phyloP scores from a whole-genome alignment of 768 basidiomycete species.

The Tephrocybe sp. region DNA sequence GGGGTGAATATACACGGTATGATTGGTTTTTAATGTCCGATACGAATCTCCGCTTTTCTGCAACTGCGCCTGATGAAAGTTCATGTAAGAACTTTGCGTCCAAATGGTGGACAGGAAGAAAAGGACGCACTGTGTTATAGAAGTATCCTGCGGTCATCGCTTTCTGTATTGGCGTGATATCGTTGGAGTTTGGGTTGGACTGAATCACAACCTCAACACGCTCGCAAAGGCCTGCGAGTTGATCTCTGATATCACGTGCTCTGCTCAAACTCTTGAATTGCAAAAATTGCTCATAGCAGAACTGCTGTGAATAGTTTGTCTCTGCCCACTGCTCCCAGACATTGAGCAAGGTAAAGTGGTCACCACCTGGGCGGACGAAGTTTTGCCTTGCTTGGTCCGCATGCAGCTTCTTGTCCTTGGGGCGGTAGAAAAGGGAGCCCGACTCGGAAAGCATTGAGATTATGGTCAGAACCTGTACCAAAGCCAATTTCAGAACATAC shows the following conservation, averaged over 20 bases:
- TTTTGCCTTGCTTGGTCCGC: conserved; percentile 98
- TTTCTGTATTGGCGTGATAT: conserved; percentile 93
- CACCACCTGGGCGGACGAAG: conserved; percentile 93
- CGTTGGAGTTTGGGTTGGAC: conserved; percentile 88
- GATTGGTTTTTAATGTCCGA: conserved; percentile 92
- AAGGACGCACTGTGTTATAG: conserved; percentile 77
- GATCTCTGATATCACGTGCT: conserved; percentile 94
- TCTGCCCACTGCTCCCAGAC: conserved; percentile 99
- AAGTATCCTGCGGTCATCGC: conserved; percentile 95
- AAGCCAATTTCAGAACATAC: neutral
- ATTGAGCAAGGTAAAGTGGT: conserved; percentile 96
- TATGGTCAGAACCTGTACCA: conserved; percentile 82
- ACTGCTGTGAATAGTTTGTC: conserved; percentile 95
- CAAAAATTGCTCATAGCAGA: conserved; percentile 93
- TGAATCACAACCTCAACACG: conserved; percentile 92
- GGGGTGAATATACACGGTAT: conserved; percentile 96
- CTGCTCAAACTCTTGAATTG: conserved; percentile 94
- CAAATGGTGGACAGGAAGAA: neutral
- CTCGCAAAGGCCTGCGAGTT: conserved; percentile 93
- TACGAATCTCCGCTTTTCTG: conserved; percentile 98
- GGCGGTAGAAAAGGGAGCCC: conserved; percentile 91
- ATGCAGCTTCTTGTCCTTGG: conserved; percentile 97
- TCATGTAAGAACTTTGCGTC: neutral
- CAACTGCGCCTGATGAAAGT: conserved; percentile 65
- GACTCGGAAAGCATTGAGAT: conserved; percentile 98